phyloP scores from a whole-genome alignment of 2,329 filamentous ascomycete species.

The Fusarium cicatricum region DNA sequence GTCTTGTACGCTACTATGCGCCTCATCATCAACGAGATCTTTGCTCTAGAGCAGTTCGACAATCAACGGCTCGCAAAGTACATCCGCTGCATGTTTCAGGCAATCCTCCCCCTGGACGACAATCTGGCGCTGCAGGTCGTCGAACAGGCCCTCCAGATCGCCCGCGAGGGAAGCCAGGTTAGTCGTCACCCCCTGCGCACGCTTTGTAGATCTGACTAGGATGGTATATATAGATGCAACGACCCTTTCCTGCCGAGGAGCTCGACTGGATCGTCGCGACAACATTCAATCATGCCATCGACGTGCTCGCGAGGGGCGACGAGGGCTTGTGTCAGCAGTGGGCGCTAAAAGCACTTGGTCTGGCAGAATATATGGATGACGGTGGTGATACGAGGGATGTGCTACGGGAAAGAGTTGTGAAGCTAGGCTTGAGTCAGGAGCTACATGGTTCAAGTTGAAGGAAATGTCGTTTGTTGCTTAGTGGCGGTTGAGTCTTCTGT shows the following conservation, averaged over 20 bases:
- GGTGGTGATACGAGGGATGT: slow-evolving; percentile 54
- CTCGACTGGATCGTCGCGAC: slow-evolving; percentile 78
- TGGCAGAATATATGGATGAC: slow-evolving; percentile 68
- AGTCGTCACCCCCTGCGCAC: not conserved
- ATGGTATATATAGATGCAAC: slow-evolving; percentile 48
- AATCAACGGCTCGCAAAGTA: slow-evolving; percentile 74
- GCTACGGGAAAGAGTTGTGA: slow-evolving; percentile 56
- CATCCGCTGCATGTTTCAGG: slow-evolving; percentile 78
- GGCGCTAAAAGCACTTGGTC: slow-evolving; percentile 68
- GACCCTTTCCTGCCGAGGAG: slow-evolving; percentile 70
- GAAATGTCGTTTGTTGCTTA: not conserved
- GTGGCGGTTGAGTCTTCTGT: not conserved
- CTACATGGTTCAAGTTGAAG: not conserved
- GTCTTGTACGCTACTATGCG: slow-evolving; percentile 64
- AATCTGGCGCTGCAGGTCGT: slow-evolving; percentile 66
- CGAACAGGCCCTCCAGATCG: slow-evolving; percentile 67
- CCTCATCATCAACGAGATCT: slow-evolving; percentile 75
- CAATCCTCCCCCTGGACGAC: slow-evolving; percentile 66
- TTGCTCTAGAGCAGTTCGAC: slow-evolving; percentile 64
- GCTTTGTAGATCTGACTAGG: slow-evolving; percentile 2
- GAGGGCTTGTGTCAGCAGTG: slow-evolving; percentile 65
- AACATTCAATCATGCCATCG: slow-evolving; percentile 75
- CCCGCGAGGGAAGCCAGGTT: slow-evolving; percentile 59
- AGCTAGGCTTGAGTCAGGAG: slow-evolving; percentile 44
- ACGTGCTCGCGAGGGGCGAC: slow-evolving; percentile 66